Evolutionary conservation across 2,329 filamentous ascomycete species (phyloP), one percentile per base, ranked within the genome.

Genomic region (Aspergillus vadensis): DNA sequence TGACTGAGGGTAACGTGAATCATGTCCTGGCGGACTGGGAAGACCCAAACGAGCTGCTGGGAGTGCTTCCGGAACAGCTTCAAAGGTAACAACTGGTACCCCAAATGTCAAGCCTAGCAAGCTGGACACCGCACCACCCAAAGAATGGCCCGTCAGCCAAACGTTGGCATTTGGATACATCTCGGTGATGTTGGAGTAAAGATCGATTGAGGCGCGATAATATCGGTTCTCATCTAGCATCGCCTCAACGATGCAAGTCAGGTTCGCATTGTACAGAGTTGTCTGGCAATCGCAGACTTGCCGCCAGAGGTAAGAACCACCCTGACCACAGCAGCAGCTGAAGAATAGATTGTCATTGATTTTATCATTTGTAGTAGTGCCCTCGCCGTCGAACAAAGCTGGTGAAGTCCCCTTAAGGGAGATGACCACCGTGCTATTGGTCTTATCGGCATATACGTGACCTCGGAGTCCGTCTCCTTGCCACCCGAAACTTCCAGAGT

Each of bases 341-440:
- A 97, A 97, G 77, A 96, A 97, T 9, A 99, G 83, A 73, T 99
- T 99, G 77, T 99, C 95, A 74, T 98, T 99, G 71, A 93, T 82
- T 80, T 99, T 99, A 79, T 99, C 95, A 68, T 97, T 97, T 25
- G 92, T 96, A 0, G 94, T 98, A 1, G 95, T 98, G 55, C 93
- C 94, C 39, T 94, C 91, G n/a, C 95, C 95, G 74, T 98, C 94
- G 72, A 97, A 98, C 3, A 98, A 88, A 12, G 95, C 94, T 2
- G 89, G 86, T 1, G 89, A 91, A 0, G 93, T 97, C 57, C 94
- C 95, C 78, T 99, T 99, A 59, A 99, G 79, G 5, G 92, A 93
- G 65, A 98, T 95, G 44, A 98, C 88, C 56, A 98, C 84, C 1
- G 94, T 98, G 38, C 86, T 86, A 75, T 98, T 97, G 41, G 80